Percentiles rank a stretch among this genome's conserved stretches.
Evolutionary conservation across 2,329 filamentous ascomycete genomes (phyloP).

Genomic region (Verticillium albo-atrum): DNA sequence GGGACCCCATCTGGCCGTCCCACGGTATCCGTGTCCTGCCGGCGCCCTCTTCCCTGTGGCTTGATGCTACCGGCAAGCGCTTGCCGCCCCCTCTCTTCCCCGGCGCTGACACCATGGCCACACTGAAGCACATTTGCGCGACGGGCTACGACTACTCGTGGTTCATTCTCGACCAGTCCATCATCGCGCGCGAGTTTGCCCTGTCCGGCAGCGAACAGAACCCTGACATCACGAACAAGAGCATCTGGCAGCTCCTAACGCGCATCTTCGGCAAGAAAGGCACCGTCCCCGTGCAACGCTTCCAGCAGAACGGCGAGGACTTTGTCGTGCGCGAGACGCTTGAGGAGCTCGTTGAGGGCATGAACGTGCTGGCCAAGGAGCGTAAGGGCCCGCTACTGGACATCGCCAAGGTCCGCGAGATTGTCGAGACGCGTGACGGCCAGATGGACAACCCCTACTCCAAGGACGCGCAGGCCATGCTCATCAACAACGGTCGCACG

Average conservation of each 20-base stretch:
- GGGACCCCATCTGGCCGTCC: constrained; percentile 56
- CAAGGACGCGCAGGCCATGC: constrained; percentile 60
- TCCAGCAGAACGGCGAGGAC: constrained; percentile 54
- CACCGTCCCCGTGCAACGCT: constrained; percentile 51
- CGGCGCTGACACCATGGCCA: constrained; percentile 52
- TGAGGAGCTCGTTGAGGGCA: constrained; percentile 48
- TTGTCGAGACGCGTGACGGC: constrained; percentile 47
- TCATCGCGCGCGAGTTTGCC: constrained; percentile 58
- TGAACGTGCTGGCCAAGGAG: constrained; percentile 51
- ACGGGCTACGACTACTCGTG: constrained; percentile 61
- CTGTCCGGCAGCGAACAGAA: constrained; percentile 60
- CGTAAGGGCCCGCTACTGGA: constrained; percentile 44
- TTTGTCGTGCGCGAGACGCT: constrained; percentile 56
- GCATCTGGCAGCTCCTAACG: constrained; percentile 45
- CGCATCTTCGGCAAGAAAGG: constrained; percentile 49
- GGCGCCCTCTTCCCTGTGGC: constrained; percentile 58
- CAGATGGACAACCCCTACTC: constrained; percentile 53
- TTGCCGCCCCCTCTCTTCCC: constrained; percentile 53
- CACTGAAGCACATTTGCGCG: constrained; percentile 53
- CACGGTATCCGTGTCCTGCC: constrained; percentile 59
- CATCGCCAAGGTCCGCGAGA: constrained; percentile 34
- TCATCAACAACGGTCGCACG: constrained; percentile 50
- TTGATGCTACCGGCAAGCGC: constrained; percentile 55
- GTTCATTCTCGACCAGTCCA: constrained; percentile 56
- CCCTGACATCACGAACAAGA: constrained; percentile 55